Base-by-base conservation (phyloP, 2,329 filamentous ascomycete species). In the Metarhizium album region DNA sequence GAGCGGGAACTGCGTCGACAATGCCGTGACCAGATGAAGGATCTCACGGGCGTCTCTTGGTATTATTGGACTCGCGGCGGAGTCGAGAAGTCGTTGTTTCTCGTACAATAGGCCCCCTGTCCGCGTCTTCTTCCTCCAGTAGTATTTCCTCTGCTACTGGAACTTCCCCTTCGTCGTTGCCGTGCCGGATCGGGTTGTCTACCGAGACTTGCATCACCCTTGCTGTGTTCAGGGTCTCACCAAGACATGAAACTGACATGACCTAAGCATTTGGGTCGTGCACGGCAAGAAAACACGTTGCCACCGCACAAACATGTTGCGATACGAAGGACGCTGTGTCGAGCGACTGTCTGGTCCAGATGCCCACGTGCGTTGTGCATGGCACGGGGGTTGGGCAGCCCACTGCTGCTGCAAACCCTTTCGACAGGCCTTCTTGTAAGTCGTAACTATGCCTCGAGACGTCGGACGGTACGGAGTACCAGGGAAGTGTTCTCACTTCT, bases 201-300 rank as follows among this genome's bases (percentile, higher is more conserved):
- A 37, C 46, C 37, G 37, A 48, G 47, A 48, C 37, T 42, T 33
- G 47, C 47, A 31, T 42, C 37, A 42, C 46, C 6, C 2, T n/a
- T 33, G 37, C 37, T 42, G 37, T 45, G 27, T n/a, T 27, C 16
- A 6, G 20, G 9, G 42, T 48, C 47, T 42, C 37, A 48, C 47
- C 20, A 18, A 11, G 47, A 20, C 37, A 33, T n/a, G n/a, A n/a
- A n/a, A n/a, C 37, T 42, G 47, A 37, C 47, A 48, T 42, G 37
- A 42, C 37, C 37, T 37, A 11, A 42, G n/a, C 23, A 42, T 16
- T 31, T 22, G 37, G n/a, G 37, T 40, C 18, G 37, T 22, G 37
- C 37, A 22, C 20, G 7, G 18, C 16, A 11, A 40, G 37, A 40
- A 40, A 40, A 29, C 27, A 29, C 16, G 20, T 18, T 18, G 37